Evolutionary conservation across 2,329 filamentous ascomycete species (phyloP), one percentile per base, ranked within the genome.

Genomic region (Leptosphaerulina australis): DNA sequence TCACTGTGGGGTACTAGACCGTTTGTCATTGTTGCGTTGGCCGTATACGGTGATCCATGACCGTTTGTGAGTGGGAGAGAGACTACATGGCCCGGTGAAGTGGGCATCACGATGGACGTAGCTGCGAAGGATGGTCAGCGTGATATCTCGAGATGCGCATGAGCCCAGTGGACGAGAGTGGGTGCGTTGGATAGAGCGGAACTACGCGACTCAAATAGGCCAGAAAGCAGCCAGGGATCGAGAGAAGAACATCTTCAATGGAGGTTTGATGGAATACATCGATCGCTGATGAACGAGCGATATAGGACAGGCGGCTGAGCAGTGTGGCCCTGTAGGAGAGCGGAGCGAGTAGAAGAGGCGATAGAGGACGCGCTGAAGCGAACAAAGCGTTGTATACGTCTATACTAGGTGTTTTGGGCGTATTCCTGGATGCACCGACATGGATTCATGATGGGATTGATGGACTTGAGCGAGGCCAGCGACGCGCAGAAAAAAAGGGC

Each of bases 31-130:
- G 70, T 67, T 56, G 69, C 73, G 60, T 79, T 75, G 62, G 79
- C 77, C 58, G 79, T 75, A 58, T 77, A 74, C 62, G 83, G 81
- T 69, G 83, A 83, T 64, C 78, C 69, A 73, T 86, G 82, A 69
- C 87, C 88, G 75, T 91, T 89, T 67, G 82, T 79, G 68, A 84
- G 79, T 75, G 83, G 80, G 74, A 85, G 79, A 66, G 81, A 79
- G 69, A 83, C 81, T 75, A 80, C 81, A 77, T 83, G 83, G 66
- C 74, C 71, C 79, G 87, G 84, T 70, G 79, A 82, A 77, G 79
- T 80, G 74, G 79, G 79, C 77, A 83, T 81, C 76, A 79, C 77
- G 79, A 81, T 79, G 80, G 82, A 84, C 81, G 81, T 81, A 77
- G 80, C 82, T 84, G 58, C 60, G 55, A 52, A 56, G 72, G 67